Base-by-base conservation (phyloP, 352 stramenopile species). In the Phytophthora brassicae region DNA sequence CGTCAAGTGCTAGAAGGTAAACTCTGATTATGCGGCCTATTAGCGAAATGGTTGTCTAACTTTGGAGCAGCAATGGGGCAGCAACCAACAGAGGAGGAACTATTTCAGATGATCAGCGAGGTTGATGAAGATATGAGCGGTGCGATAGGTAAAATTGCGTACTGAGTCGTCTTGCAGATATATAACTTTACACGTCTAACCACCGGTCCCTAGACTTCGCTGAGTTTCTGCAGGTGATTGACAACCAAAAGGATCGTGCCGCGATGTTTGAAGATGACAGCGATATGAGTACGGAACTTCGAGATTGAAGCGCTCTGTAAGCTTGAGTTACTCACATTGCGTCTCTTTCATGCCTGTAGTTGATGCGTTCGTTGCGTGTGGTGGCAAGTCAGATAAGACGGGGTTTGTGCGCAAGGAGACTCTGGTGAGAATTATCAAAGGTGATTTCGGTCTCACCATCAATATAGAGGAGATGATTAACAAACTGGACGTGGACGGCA, bases 391-490 rank as follows among this genome's bases (percentile, higher is more conserved):
- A 9, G 91, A 98, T 71, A 98, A 98, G 57, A 79, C 72, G 26
- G 95, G 95, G 16, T 91, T 98, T 54, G 94, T 98, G 28, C 92
- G 83, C 46, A 90, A 91, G 49, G 84, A 92, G 47, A 92, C 83
- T 26, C 75, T 94, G 28, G 80, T 98, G 23, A 96, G 95, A 75
- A 98, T 98, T 60, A 98, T 98, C 72, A 98, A 98, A 57, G 76
- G 96, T 26, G 92, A 98, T 68, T 98, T 98, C 60, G 91, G 91
- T 11, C 73, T 98, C 19, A 98, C 92, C 16, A 98, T 98, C 79
- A 97, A 99, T 70, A 98, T 99, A 22, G 93, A 98, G 68, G 90
- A 98, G 49, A 94, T 99, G 74, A 98, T 98, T 65, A 97, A 98
- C 72, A 98, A 97, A 54, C 92, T 98, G 31, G 96, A 99, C 65